phyloP scores from a whole-genome alignment of 2,329 filamentous ascomycete genomes.

The Verticillium longisporum region DNA sequence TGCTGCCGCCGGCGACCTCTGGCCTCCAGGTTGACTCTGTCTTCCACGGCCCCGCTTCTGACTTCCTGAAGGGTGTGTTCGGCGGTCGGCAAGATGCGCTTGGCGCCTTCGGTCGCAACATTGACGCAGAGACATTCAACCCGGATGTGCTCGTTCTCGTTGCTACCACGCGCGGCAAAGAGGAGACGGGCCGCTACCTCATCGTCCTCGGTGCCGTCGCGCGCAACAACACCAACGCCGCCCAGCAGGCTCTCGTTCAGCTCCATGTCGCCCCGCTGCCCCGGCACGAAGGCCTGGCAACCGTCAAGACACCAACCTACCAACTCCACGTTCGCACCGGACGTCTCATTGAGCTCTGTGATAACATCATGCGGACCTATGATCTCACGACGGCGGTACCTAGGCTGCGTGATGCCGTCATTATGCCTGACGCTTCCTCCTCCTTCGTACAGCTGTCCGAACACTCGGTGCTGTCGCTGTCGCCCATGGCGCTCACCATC shows the following conservation, averaged over 20 bases:
- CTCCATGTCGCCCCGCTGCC: slow-evolving; percentile 31
- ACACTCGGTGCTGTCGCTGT: slow-evolving; percentile 58
- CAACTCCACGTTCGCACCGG: slow-evolving; percentile 58
- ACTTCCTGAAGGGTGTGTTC: slow-evolving; percentile 48
- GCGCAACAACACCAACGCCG: slow-evolving; percentile 13
- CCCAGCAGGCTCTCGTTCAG: slow-evolving; percentile 22
- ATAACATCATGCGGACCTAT: slow-evolving; percentile 51
- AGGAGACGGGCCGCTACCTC: slow-evolving; percentile 19
- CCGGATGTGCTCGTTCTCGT: slow-evolving; percentile 50
- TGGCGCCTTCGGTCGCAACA: slow-evolving; percentile 40
- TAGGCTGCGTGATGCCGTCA: slow-evolving; percentile 48
- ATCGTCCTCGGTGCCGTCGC: slow-evolving; percentile 23
- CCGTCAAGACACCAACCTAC: slow-evolving; percentile 26
- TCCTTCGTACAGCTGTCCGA: slow-evolving; percentile 63
- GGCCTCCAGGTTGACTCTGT: slow-evolving; percentile 43
- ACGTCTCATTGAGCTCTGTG: slow-evolving; percentile 52
- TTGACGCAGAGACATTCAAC: slow-evolving; percentile 33
- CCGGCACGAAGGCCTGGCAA: slow-evolving; percentile 11
- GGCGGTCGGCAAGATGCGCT: slow-evolving; percentile 47
- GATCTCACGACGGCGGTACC: slow-evolving; percentile 58
- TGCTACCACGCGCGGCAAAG: slow-evolving; percentile 21
- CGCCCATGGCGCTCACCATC: slow-evolving; percentile 47
- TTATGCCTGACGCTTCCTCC: slow-evolving; percentile 37
- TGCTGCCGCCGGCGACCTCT: slow-evolving; percentile 22
- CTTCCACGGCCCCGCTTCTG: slow-evolving; percentile 34